A percentile compares a stretch with the other conserved stretches of the same genome.
phyloP scores from a whole-genome alignment of 2,329 filamentous ascomycete genomes.

The Rhytidhysteron rufulum region DNA sequence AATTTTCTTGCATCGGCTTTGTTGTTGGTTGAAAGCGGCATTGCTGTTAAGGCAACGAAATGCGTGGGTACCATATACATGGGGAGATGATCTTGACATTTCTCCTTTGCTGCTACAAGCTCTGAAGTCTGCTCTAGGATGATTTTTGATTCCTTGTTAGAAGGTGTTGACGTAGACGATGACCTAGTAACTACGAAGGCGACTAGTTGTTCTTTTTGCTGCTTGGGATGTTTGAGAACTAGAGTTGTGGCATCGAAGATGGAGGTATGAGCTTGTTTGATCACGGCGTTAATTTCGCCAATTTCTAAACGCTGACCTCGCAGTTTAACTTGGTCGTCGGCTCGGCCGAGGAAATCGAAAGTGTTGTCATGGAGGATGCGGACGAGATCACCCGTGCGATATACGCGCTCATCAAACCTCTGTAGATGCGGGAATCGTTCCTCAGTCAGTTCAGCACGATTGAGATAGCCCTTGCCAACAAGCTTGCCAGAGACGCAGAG shows the following conservation, averaged over 20 bases:
- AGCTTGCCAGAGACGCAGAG: constrained; percentile 83
- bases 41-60: constrained; percentile 64
- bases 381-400: constrained; percentile 86
- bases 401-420: constrained; percentile 52
- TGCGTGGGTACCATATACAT: constrained; percentile 91
- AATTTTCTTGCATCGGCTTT: constrained; percentile 76
- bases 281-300: constrained; percentile 83
- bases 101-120: constrained; percentile 35
- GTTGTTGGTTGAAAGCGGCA: constrained; percentile 85
- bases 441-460: constrained; percentile 69
- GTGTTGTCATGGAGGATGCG: constrained; percentile 74
- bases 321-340: constrained; percentile 89
- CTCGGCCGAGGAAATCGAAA: constrained; percentile 82
- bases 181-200: constrained; percentile 57
- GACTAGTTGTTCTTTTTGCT: constrained; percentile 78
- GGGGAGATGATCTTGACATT: constrained; percentile 68
- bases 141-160: constrained; percentile 16
- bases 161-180: constrained; percentile 2
- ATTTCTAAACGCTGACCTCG: constrained; percentile 86
- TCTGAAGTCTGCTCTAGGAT: constrained; percentile 15
- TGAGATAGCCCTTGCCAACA: constrained; percentile 86
- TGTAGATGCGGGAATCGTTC: constrained; percentile 70
- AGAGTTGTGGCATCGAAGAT: constrained; percentile 72
- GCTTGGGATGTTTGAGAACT: constrained; percentile 66
- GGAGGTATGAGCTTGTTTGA: constrained; percentile 56